These are phyloP conservation scores for Backusella sp. DNA, from an alignment of 192 early-diverging fungal genomes.

Conservation along the genomic window DNA sequence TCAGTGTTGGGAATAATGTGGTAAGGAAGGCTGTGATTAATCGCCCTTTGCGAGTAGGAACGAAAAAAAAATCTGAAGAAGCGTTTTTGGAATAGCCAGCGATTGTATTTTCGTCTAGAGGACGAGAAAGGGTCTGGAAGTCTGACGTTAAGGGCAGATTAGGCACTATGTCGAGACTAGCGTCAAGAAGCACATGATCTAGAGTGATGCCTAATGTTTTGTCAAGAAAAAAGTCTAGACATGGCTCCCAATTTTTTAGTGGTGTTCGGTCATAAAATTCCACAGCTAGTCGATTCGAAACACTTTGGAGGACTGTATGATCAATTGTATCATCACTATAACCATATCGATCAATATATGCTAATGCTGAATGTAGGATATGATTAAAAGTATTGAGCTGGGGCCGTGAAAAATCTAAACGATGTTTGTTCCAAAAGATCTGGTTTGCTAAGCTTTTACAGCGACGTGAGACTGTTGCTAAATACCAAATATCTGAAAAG, in stretches of 20 bases:
- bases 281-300: constrained; percentile 30
- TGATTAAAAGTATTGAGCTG: constrained; percentile 23
- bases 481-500: constrained; percentile 27
- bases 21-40: constrained; percentile 5
- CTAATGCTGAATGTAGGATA: constrained; percentile 20
- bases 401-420: constrained; percentile 17
- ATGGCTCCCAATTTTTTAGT: constrained; percentile 27
- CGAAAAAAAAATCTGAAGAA: not conserved
- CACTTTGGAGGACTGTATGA: constrained; percentile 17
- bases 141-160: not conserved
- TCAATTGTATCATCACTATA: not conserved
- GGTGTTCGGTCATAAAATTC: constrained; percentile 31
- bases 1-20: not conserved
- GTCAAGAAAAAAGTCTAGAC: constrained; percentile 29
- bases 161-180: not conserved
- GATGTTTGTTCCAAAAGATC: constrained; percentile 25
- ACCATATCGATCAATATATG: constrained; percentile 20
- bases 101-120: constrained; percentile 7
- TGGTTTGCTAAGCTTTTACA: constrained; percentile 20
- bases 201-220: constrained; percentile 25
- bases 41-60: constrained; percentile 1
- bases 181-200: constrained; percentile 26
- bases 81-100: too few species aligned
- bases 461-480: constrained; percentile 20
- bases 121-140: not conserved